Evolutionary conservation across 2,329 filamentous ascomycete genomes (phyloP), one percentile per base, ranked within the genome.

Genomic region (Dichotomopilus funicola): DNA sequence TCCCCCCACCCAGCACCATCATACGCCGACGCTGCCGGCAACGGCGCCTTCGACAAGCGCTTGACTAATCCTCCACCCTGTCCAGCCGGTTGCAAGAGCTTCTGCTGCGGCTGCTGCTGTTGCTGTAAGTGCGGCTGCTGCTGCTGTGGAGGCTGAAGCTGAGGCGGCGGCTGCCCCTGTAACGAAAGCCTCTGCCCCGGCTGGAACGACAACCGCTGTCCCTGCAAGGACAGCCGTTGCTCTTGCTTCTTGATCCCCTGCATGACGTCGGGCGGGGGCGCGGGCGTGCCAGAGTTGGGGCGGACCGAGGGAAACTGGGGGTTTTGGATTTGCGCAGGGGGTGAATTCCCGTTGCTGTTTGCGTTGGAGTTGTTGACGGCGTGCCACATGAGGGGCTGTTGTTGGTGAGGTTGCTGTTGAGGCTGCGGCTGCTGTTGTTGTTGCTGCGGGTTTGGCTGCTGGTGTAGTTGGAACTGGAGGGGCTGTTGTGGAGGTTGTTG

Each of bases 1-100:
- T 64, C 62, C 5, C 63, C 63, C 62, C 61, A 65, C 9, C 63
- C 62, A 19, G 60, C 58, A 7, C 63, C 63, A 53, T 65, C 63
- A 51, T 64, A 64, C 8, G 55, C 61, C 27, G 51, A 51, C 10
- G 45, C 36, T 36, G 34, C 8, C 9, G n/a, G 13, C 4, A 6
- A 54, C 13, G 10, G 19, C 19, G 19, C 19, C 19, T 27, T 27
- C 19, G 19, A 27, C 19, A 27, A 27, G 19, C 19, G 19, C 19
- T 27, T 27, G 19, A 27, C 19, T 3, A 27, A 3, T 27, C 19
- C 19, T 27, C 19, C 19, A 27, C 19, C 19, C 3, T 27, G 19
- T 27, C 19, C 19, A 27, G 19, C 19, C 19, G 19, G 19, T 3
- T 27, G 19, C 19, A 27, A 27, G 19, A 27, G 19, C 19, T 27